Conservation (phyloP, 2,329 filamentous ascomycete species). For the Colletotrichum aenigma region DNA sequence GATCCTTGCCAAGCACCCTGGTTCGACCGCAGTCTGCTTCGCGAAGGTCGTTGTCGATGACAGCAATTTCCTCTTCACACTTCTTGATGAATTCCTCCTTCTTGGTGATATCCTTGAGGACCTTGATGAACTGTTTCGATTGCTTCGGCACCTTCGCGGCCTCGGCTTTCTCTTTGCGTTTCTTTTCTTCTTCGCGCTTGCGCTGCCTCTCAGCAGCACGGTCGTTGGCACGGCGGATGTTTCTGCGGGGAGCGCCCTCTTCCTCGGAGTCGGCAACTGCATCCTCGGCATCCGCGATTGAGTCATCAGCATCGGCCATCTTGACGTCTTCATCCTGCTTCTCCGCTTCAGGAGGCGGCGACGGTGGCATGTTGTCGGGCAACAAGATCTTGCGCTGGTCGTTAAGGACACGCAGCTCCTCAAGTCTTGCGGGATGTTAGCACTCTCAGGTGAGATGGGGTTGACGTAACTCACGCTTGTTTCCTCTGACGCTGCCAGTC, state of each 20-base stretch:
- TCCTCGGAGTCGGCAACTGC: slow-evolving; percentile 74
- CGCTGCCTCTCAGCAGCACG: slow-evolving; percentile 74
- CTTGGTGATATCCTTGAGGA: slow-evolving; percentile 87
- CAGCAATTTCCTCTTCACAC: slow-evolving; percentile 83
- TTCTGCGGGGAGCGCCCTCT: slow-evolving; percentile 58
- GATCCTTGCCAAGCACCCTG: slow-evolving; percentile 87
- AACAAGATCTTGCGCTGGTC: slow-evolving; percentile 75
- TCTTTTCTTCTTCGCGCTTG: slow-evolving; percentile 76
- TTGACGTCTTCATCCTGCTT: slow-evolving; percentile 63
- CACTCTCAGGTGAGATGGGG: not conserved
- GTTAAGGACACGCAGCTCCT: slow-evolving; percentile 73
- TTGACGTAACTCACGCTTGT: slow-evolving; percentile 55
- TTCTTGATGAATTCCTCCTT: slow-evolving; percentile 80
- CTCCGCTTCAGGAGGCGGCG: slow-evolving; percentile 55
- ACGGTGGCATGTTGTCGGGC: slow-evolving; percentile 73
- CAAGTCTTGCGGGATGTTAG: slow-evolving; percentile 55
- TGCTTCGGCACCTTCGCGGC: slow-evolving; percentile 74
- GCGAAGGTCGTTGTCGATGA: slow-evolving; percentile 88
- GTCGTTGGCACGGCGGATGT: slow-evolving; percentile 67
- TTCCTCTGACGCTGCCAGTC: slow-evolving; percentile 83
- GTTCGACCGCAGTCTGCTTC: slow-evolving; percentile 94
- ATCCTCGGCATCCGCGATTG: slow-evolving; percentile 58
- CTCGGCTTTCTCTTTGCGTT: slow-evolving; percentile 62
- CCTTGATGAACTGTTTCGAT: slow-evolving; percentile 85
- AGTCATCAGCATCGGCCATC: slow-evolving; percentile 68